A percentile compares a stretch with the other conserved stretches of the same genome.
phyloP scores from a whole-genome alignment of 1,139 yeast genomes.

The Nakaseomyces uthaithaninus region DNA sequence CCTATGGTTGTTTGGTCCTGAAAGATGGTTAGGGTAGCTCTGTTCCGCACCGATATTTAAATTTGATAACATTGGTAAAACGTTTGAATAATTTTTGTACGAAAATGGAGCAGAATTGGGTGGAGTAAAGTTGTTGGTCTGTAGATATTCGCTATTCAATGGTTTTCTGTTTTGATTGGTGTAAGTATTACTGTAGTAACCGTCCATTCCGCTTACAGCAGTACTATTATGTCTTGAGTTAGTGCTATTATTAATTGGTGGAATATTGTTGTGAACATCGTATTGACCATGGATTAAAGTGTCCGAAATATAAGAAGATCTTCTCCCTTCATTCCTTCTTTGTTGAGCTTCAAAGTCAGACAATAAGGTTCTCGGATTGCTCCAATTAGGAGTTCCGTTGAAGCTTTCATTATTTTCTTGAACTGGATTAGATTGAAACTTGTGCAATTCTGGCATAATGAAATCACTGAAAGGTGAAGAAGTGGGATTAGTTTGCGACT shows the following conservation, averaged over 20 bases:
- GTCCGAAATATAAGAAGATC: conserved; percentile 32
- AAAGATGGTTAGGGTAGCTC: background rate
- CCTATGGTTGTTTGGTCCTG: conserved; percentile 9
- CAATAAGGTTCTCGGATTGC: background rate
- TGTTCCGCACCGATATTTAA: background rate
- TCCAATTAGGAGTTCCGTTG: background rate
- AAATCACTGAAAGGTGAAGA: conserved; percentile 4
- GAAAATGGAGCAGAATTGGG: conserved; percentile 1
- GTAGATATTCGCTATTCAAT: background rate
- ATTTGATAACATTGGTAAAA: background rate
- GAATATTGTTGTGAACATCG: background rate
- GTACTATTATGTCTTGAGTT: conserved; percentile 1
- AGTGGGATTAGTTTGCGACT: background rate
- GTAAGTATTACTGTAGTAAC: background rate
- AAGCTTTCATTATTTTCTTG: background rate
- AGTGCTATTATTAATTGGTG: background rate
- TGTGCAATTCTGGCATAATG: conserved; percentile 1
- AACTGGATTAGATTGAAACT: conserved; percentile 5
- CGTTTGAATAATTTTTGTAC: conserved; percentile 3
- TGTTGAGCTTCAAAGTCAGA: conserved; percentile 6
- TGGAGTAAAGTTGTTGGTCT: background rate
- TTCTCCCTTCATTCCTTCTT: conserved; percentile 12
- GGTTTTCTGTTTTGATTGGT: background rate
- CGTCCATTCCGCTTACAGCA: conserved; percentile 2
- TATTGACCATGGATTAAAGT: conserved; percentile 24